A percentile compares a stretch with the other conserved stretches of the same genome.
phyloP scores from a whole-genome alignment of 768 basidiomycete species.

The Rhizopogon vesiculosus region DNA sequence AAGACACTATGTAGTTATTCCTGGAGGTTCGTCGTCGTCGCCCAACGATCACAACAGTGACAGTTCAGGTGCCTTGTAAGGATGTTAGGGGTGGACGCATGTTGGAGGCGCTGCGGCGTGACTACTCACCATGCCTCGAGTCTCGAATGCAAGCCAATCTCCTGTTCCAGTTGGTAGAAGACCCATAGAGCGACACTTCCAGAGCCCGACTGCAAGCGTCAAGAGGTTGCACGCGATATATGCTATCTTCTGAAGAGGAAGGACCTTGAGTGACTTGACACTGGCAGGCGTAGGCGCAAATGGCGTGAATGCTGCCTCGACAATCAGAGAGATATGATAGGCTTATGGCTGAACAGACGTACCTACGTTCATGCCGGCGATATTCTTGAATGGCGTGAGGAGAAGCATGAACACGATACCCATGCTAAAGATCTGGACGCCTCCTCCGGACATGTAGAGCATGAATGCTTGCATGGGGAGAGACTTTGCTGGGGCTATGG shows the following conservation, averaged over 20 bases:
- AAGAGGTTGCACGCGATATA: slow-evolving; percentile 71
- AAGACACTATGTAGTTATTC: neutral
- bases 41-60: slow-evolving; percentile 26
- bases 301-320: slow-evolving; percentile 62
- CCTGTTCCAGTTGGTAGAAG: slow-evolving; percentile 86
- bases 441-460: slow-evolving; percentile 97
- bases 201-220: slow-evolving; percentile 81
- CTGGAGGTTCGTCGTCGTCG: neutral
- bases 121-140: slow-evolving; percentile 51
- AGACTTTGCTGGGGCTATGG: slow-evolving; percentile 79
- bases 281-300: slow-evolving; percentile 47
- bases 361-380: slow-evolving; percentile 78
- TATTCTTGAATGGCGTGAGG: slow-evolving; percentile 78
- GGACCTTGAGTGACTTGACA: slow-evolving; percentile 41
- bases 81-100: neutral
- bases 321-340: neutral
- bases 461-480: slow-evolving; percentile 98
- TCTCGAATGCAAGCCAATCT: slow-evolving; percentile 95
- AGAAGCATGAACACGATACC: slow-evolving; percentile 94
- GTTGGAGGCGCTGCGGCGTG: neutral
- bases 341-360: slow-evolving; percentile 16
- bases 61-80: slow-evolving; percentile 38
- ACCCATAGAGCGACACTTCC: slow-evolving; percentile 93
- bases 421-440: slow-evolving; percentile 95
- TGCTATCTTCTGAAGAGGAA: slow-evolving; percentile 65